These are phyloP conservation scores for Albifimbria verrucaria DNA, from an alignment of 2,329 filamentous ascomycete species.

Conservation along the genomic window DNA sequence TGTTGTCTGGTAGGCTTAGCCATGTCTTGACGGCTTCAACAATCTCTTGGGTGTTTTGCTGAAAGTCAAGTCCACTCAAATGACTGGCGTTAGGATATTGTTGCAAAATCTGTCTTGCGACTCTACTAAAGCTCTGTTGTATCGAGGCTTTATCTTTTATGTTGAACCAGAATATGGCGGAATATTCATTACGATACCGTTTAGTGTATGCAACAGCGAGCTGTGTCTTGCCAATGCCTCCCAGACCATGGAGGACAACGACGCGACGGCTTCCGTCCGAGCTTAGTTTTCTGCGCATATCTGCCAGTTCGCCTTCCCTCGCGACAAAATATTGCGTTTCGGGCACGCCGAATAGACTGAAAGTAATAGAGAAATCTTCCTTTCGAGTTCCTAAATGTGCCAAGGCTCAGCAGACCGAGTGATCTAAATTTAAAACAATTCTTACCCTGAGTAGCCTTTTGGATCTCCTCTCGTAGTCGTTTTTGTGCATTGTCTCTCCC, in stretches of 20 bases:
- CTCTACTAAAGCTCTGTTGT: conserved; percentile 27
- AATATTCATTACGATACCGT: conserved; percentile 29
- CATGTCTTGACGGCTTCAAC: conserved; percentile 31
- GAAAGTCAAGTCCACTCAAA: conserved; percentile 17
- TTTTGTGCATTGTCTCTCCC: conserved; percentile 8
- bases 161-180: conserved; percentile 41
- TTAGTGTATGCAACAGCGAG: conserved; percentile 33
- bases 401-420: no score
- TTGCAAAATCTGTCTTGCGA: conserved; percentile 23
- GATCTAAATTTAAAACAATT: no score
- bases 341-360: conserved; percentile 5
- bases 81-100: conserved; percentile 18
- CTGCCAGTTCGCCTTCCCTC: conserved; percentile 13
- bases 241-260: conserved; percentile 34
- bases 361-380: conserved; percentile 7
- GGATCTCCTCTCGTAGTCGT: conserved; percentile 9
- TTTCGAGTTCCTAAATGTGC: no score
- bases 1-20: conserved; percentile 31
- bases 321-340: conserved; percentile 11
- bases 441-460: no score
- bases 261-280: conserved; percentile 7
- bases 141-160: conserved; percentile 31
- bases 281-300: conserved; percentile 9
- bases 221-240: conserved; percentile 45
- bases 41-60: conserved; percentile 21